Percentiles rank a stretch among this genome's conserved stretches.
Evolutionary conservation across 371 early-diverging fungal species (phyloP).

Genomic region (Rhizopus sp.): DNA sequence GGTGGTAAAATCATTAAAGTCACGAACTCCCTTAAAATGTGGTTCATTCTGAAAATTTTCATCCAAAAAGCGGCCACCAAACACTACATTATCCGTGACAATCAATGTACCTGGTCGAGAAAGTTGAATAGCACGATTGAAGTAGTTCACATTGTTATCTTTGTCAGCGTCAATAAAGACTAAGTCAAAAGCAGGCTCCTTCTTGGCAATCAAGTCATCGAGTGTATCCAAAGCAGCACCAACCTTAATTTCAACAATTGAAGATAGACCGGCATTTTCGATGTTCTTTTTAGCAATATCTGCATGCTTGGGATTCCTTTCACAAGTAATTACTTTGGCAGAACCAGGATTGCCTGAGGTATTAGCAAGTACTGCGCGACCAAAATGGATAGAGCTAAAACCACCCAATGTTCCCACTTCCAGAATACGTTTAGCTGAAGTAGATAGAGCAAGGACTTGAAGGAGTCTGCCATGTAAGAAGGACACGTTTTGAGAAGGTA

Average conservation of each 20-base stretch:
- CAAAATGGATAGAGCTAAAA: constrained; percentile 4
- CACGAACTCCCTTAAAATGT: constrained; percentile 1
- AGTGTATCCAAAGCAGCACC: constrained; percentile 4
- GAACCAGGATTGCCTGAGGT: neutral
- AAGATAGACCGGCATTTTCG: neutral
- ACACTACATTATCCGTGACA: constrained; percentile 2
- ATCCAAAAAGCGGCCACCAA: neutral
- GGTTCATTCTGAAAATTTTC: neutral
- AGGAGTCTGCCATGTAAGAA: constrained; percentile 3
- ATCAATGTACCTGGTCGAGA: constrained; percentile 1
- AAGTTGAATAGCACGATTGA: neutral
- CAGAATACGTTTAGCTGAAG: constrained; percentile 4
- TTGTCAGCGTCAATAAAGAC: constrained; percentile 12
- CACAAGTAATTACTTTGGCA: neutral
- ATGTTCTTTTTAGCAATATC: constrained; percentile 6
- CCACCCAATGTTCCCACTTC: constrained; percentile 9
- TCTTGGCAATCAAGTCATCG: neutral
- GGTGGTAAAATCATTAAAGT: constrained; percentile 1
- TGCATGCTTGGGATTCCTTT: neutral
- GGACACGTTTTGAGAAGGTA: constrained; percentile 4
- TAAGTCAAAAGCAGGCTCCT: constrained; percentile 2
- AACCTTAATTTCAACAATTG: neutral
- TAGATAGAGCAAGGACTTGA: constrained; percentile 4
- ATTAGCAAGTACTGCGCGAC: neutral
- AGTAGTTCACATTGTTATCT: constrained; percentile 1